phyloP scores from a whole-genome alignment of 2,329 filamentous ascomycete genomes.

The Byssochlamys sp. region DNA sequence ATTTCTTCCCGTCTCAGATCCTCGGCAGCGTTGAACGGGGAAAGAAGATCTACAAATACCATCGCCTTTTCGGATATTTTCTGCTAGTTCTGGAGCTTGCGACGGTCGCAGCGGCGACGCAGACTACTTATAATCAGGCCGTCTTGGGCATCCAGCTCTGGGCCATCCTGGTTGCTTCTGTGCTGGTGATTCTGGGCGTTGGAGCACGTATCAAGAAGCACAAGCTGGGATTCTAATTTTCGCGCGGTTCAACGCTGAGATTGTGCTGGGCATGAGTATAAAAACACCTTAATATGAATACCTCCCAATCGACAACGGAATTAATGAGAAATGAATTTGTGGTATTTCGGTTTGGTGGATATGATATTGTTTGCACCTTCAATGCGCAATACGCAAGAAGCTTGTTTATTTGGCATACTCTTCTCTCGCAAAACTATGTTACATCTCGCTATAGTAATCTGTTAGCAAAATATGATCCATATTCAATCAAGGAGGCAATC shows the following conservation, averaged over 20 bases:
- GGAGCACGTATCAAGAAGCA: conserved; percentile 69
- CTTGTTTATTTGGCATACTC: not conserved
- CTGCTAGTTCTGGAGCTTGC: conserved; percentile 61
- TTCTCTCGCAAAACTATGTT: not conserved
- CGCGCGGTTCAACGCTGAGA: not conserved
- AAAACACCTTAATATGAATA: not conserved
- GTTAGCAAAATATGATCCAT: not conserved
- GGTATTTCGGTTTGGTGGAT: not conserved
- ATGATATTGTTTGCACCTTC: not conserved
- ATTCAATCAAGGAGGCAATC: not conserved
- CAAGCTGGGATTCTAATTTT: conserved; percentile 54
- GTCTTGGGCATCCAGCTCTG: conserved; percentile 65
- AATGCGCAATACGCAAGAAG: not conserved
- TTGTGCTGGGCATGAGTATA: not conserved
- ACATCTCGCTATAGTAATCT: not conserved
- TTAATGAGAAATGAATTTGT: not conserved
- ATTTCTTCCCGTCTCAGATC: conserved; percentile 55
- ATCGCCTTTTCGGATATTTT: conserved; percentile 67
- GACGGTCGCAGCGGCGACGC: conserved; percentile 64
- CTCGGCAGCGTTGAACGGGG: conserved; percentile 73
- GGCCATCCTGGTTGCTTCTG: conserved; percentile 57
- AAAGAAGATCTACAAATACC: conserved; percentile 82
- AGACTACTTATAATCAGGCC: conserved; percentile 63
- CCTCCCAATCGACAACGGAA: not conserved
- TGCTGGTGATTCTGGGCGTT: conserved; percentile 61